These are phyloP conservation scores for Schoenoplectus triqueter DNA, from an alignment of 202 grass and related monocot species.

Conservation along the genomic window DNA sequence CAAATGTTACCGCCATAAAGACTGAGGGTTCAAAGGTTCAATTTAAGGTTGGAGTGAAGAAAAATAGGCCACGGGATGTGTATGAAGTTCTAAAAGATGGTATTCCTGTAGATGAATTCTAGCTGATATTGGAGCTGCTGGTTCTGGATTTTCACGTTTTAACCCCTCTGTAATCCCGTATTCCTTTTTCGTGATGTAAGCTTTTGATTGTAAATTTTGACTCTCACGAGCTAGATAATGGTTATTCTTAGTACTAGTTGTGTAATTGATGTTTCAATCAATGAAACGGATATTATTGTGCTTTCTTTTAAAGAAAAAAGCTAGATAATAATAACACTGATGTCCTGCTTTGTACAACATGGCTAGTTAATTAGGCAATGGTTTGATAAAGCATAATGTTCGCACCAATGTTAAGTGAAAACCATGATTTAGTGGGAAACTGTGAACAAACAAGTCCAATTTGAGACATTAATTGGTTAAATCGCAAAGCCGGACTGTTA, in stretches of 20 bases:
- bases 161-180: background rate
- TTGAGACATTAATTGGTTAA: no score
- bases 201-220: slow-evolving; percentile 18
- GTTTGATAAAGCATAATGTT: background rate
- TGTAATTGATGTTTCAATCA: no score
- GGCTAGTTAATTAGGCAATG: background rate
- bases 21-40: slow-evolving; percentile 73
- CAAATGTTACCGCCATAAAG: slow-evolving; percentile 67
- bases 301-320: no score
- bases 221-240: no score
- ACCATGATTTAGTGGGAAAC: no score
- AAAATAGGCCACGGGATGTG: slow-evolving; percentile 62
- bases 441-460: no score
- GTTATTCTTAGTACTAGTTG: no score
- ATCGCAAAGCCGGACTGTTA: no score
- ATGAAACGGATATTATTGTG: no score
- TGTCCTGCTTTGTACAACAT: background rate
- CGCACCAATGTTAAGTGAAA: background rate
- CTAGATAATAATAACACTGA: background rate
- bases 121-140: slow-evolving; percentile 8
- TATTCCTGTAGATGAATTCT: slow-evolving; percentile 68
- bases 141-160: slow-evolving; percentile 9
- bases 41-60: slow-evolving; percentile 74
- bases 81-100: slow-evolving; percentile 75
- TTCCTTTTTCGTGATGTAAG: background rate